Conservation (phyloP, 176 grass and related monocot species). For the Lolium rigidum region DNA sequence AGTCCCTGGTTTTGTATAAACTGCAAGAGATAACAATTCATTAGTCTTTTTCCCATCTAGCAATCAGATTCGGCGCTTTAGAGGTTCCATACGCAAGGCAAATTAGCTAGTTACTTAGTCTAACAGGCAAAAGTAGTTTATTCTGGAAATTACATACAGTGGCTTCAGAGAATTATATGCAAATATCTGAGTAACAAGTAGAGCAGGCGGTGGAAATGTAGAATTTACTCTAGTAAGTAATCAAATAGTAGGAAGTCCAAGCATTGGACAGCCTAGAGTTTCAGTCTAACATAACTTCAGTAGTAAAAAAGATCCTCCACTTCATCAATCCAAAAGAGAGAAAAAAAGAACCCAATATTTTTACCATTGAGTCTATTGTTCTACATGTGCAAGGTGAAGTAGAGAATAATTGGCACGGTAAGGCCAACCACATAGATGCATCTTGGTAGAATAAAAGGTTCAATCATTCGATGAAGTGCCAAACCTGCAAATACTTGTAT, state of each 20-base stretch:
- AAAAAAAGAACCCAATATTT: neutral
- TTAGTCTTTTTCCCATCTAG: neutral
- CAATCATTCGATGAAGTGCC: neutral
- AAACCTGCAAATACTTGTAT: slow-evolving; percentile 90
- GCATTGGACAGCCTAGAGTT: neutral
- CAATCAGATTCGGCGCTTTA: neutral
- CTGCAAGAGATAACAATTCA: slow-evolving; percentile 49
- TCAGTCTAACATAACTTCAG: neutral
- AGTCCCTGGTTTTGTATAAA: slow-evolving; percentile 90
- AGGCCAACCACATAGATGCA: neutral
- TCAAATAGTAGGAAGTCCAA: neutral
- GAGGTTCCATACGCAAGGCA: neutral
- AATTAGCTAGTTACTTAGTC: neutral
- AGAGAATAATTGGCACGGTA: neutral
- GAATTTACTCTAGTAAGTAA: neutral
- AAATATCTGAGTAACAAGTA: neutral
- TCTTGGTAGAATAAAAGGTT: neutral
- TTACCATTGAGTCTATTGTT: neutral
- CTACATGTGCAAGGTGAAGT: neutral
- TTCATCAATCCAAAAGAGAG: neutral
- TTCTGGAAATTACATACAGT: neutral
- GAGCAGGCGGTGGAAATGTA: neutral
- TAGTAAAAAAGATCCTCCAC: neutral
- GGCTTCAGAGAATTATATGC: neutral
- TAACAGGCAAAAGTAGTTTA: neutral